Percentiles rank a stretch among this genome's conserved stretches.
Evolutionary conservation across 306 rosid genomes (phyloP).

Genomic region (Begonia fuchsioides): DNA sequence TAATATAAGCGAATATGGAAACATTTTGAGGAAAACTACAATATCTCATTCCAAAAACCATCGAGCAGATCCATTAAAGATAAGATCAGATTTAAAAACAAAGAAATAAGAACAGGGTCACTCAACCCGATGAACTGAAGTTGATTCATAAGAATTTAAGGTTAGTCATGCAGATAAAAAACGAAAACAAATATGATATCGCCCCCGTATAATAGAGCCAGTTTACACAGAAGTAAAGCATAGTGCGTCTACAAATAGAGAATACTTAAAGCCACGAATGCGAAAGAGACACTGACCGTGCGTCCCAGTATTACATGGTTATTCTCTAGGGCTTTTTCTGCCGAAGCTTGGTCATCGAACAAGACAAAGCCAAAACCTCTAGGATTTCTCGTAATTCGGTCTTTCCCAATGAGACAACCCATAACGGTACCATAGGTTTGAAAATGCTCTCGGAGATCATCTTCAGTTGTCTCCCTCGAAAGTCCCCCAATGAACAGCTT

Average conservation of each 20-base stretch:
- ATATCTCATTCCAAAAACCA: too few relatives aligned
- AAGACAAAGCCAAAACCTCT: conserved; percentile 77
- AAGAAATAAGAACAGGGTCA: too few relatives aligned
- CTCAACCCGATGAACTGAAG: too few relatives aligned
- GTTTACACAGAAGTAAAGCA: neutral
- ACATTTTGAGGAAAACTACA: too few relatives aligned
- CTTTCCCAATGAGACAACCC: conserved; percentile 29
- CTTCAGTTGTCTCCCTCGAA: conserved; percentile 41
- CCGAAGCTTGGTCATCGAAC: conserved; percentile 39
- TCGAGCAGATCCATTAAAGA: too few relatives aligned
- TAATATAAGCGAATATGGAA: too few relatives aligned
- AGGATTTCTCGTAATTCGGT: conserved; percentile 33
- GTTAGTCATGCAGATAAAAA: too few relatives aligned
- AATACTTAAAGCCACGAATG: neutral
- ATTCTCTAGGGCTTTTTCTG: conserved; percentile 42
- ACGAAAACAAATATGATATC: too few relatives aligned
- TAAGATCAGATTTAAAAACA: too few relatives aligned
- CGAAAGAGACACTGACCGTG: conserved; percentile 17
- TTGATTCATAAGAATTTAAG: too few relatives aligned
- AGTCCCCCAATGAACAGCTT: conserved; percentile 54
- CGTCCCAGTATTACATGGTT: conserved; percentile 37
- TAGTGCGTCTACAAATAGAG: neutral
- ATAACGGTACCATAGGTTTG: conserved; percentile 31
- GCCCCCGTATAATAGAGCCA: too few relatives aligned
- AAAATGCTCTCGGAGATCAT: conserved; percentile 31